Base-by-base conservation (phyloP, 176 grass and related monocot genomes). In the Lolium multiflorum region DNA sequence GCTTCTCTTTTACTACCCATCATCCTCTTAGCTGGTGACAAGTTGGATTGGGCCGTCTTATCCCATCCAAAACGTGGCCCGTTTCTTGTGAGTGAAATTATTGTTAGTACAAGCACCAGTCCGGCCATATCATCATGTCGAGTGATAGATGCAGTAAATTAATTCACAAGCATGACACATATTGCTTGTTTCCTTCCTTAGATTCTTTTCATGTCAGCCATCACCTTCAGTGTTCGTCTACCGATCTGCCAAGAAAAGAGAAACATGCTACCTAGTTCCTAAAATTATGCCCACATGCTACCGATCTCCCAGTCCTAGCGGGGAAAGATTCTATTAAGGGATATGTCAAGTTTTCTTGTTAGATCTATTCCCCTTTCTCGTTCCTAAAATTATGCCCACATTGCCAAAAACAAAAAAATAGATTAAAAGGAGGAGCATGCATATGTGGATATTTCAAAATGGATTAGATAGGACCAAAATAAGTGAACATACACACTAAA, bases 41-140 rank as follows among this genome's bases (percentile, higher is more conserved):
- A 81, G 66, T 80, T 84, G 16, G 67, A 69, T 25, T 82, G 83
- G 83, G 83, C 78, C 78, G 88, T 69, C 82, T 25, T 14, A 50
- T 76, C 88, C 12, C 49, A 20, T 48, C 56, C 22, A 0, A 39
- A 54, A 61, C 39, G 71, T 89, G 88, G 83, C 60, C 88, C 60
- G 38, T 76, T 85, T 82, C 49, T 15, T 18, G 69, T 62, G 77
- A 26, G 48, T 15, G 82, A 24, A 67, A 85, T 85, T 57, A 64
- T 13, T 26, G 82, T 51, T 39, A 76, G 77, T 69, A 14, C 60
- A 39, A 58, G 68, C 16, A 31, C 39, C 69, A 28, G 70, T 61
- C 66, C 49, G 49, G 73, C 17, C 63, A 83, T 75, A 20, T 26
- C 69, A 60, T 57, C 48, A 81, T 59, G 51, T 83, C 16, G 13